Evolutionary conservation across 176 grass and related monocot genomes (phyloP).

Genomic region (Aegilops bicornis): DNA sequence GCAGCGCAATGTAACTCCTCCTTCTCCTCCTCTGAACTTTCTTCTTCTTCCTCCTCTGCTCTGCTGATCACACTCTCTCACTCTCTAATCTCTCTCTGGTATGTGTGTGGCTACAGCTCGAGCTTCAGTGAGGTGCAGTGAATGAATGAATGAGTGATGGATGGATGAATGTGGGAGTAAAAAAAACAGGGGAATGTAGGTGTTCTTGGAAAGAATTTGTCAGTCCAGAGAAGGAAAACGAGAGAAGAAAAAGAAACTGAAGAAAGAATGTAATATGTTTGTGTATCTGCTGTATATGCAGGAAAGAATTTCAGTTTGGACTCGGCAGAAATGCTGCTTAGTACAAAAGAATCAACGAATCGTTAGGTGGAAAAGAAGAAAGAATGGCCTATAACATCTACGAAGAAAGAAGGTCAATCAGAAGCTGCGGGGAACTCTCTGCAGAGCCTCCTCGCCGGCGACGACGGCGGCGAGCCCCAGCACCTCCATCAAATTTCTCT

Average conservation of each 20-base stretch:
- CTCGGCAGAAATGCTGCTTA: constrained; percentile 39
- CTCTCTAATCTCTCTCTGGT: background rate
- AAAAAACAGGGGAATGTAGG: constrained; percentile 33
- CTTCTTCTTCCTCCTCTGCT: constrained; percentile 1
- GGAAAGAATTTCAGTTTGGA: constrained; percentile 41
- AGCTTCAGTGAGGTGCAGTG: constrained; percentile 29
- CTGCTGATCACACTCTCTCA: background rate
- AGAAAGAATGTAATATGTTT: constrained; percentile 43
- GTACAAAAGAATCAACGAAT: constrained; percentile 99
- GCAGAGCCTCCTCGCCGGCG: constrained; percentile 38
- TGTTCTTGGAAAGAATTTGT: constrained; percentile 41
- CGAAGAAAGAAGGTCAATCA: background rate
- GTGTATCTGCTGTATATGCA: constrained; percentile 60
- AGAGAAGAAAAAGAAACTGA: constrained; percentile 16
- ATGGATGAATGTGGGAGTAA: constrained; percentile 25
- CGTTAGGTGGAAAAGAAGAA: constrained; percentile 1
- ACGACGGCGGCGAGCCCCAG: constrained; percentile 30
- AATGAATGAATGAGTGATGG: constrained; percentile 25
- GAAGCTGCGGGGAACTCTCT: constrained; percentile 40
- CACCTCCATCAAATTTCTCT: constrained; percentile 35
- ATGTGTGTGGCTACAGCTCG: constrained; percentile 36
- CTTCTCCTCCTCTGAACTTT: background rate
- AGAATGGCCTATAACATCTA: constrained; percentile 47
- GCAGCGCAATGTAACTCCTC: background rate
- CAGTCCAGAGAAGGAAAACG: constrained; percentile 37